Percentiles rank a stretch among this genome's conserved stretches.
Evolutionary conservation across 2,329 filamentous ascomycete species (phyloP).

Genomic region (Penicillium sp.): DNA sequence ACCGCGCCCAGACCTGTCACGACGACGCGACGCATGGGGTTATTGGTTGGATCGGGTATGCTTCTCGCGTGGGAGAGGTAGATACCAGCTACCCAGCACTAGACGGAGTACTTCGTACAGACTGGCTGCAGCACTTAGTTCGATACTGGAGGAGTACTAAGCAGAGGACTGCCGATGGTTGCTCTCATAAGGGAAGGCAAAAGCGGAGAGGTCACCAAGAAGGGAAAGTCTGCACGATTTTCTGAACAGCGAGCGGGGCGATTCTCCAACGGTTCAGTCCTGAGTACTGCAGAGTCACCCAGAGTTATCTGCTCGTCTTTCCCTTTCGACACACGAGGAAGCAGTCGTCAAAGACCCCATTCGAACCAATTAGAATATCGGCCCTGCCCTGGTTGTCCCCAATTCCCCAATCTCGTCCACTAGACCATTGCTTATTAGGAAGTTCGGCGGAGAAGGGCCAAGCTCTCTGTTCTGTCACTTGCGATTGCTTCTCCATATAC

Average conservation of each 20-base stretch:
- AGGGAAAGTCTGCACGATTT: constrained; percentile 46
- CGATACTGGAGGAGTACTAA: not conserved
- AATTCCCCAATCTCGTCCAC: not conserved
- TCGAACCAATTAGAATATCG: not conserved
- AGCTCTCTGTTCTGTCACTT: not conserved
- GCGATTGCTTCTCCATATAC: not conserved
- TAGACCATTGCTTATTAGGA: constrained; percentile 22
- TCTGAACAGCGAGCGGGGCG: constrained; percentile 20
- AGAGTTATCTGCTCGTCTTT: constrained; percentile 22
- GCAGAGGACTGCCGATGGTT: not conserved
- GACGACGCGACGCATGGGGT: constrained; percentile 67
- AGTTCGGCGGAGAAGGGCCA: constrained; percentile 21
- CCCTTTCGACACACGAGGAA: constrained; percentile 23
- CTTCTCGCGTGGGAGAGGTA: not conserved
- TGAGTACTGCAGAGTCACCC: no score
- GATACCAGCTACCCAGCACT: not conserved
- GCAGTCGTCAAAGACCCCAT: no score
- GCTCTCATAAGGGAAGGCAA: constrained; percentile 11
- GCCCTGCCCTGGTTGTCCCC: not conserved
- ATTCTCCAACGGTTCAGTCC: not conserved
- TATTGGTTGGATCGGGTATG: not conserved
- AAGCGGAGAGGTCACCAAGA: constrained; percentile 32
- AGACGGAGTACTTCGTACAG: not conserved
- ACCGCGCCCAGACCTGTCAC: constrained; percentile 82
- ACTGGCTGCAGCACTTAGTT: no score